Evolutionary conservation across 2,329 filamentous ascomycete species (phyloP), one percentile per base, ranked within the genome.

Genomic region (Neofusicoccum ribis): DNA sequence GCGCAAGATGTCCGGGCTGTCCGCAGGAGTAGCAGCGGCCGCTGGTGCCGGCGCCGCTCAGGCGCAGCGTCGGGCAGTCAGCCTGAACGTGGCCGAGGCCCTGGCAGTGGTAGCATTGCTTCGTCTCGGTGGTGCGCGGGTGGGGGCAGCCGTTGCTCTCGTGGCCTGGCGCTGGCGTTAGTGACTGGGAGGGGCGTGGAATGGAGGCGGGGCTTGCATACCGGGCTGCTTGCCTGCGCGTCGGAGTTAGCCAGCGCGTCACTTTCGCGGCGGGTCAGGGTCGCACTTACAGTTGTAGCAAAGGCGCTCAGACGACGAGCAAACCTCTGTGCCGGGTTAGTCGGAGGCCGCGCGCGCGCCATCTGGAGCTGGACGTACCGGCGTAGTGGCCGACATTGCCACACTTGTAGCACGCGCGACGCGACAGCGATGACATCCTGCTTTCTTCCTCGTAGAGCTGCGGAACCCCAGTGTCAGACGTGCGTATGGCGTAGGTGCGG

Each of bases 41-140:
- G 77, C 90, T 89, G 67, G 89, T 89, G 69, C 89, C 87, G 72
- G 89, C 90, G 67, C 86, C 93, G 80, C 89, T 96, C 79, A 99
- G 82, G 72, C 95, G 92, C 70, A 99, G 88, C 68, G 95, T 98
- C 74, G 95, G 95, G 87, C 95, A 99, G 81, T 99, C 95, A 72
- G 95, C 95, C 85, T 99, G 95, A 74, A 99, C 95, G 79, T 99
- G 95, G 71, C 95, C 95, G 68, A 98, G 88, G 66, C 95, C 95
- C 85, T 98, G 95, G 86, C 95, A 99, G 84, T 98, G 95, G 81
- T 99, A 99, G 88, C 95, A 99, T 86, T 99, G 95, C 89, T 99
- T 99, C 62, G 93, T 89, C 83, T 99, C 95, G 70, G 95, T 97
- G 68, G 94, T 97, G 80, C 95, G 91, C 75, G 95, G 95, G 77